A percentile compares a stretch with the other conserved stretches of the same genome.
Evolutionary conservation across 352 stramenopile genomes (phyloP).

Genomic region (Phytophthora gonapodyides): DNA sequence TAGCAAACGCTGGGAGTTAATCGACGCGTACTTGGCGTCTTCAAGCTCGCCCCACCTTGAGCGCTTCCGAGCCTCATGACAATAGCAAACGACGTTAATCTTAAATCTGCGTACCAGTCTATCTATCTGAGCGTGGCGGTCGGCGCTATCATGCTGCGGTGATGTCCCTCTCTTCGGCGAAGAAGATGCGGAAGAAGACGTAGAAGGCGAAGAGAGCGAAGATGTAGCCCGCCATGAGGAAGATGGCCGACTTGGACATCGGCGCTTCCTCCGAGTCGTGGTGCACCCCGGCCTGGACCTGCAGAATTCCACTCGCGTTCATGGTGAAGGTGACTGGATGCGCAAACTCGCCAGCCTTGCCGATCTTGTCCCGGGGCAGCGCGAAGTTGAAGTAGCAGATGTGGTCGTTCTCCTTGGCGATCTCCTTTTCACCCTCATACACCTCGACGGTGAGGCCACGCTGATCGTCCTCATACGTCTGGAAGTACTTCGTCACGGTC

Average conservation of each 20-base stretch:
- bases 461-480: conserved; percentile 78
- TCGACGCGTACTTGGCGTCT: conserved; percentile 25
- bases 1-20: conserved; percentile 25
- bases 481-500: conserved; percentile 81
- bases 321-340: conserved; percentile 89
- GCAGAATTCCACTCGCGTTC: conserved; percentile 83
- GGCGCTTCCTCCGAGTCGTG: conserved; percentile 77
- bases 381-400: conserved; percentile 88
- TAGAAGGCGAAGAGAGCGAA: conserved; percentile 56
- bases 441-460: conserved; percentile 79
- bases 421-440: conserved; percentile 73
- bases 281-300: conserved; percentile 81
- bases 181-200: conserved; percentile 73
- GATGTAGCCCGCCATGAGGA: conserved; percentile 61
- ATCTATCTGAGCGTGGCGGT: conserved; percentile 9
- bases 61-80: conserved; percentile 22
- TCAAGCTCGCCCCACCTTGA: conserved; percentile 24
- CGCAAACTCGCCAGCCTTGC: conserved; percentile 68
- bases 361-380: conserved; percentile 72
- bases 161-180: conserved; percentile 56
- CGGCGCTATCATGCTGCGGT: conserved; percentile 29
- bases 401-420: conserved; percentile 86
- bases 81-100: conserved; percentile 16
- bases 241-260: conserved; percentile 70
- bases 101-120: conserved; percentile 11